These are phyloP conservation scores for Lanmaoa rubissima DNA, from an alignment of 768 basidiomycete species.

Conservation along the genomic window DNA sequence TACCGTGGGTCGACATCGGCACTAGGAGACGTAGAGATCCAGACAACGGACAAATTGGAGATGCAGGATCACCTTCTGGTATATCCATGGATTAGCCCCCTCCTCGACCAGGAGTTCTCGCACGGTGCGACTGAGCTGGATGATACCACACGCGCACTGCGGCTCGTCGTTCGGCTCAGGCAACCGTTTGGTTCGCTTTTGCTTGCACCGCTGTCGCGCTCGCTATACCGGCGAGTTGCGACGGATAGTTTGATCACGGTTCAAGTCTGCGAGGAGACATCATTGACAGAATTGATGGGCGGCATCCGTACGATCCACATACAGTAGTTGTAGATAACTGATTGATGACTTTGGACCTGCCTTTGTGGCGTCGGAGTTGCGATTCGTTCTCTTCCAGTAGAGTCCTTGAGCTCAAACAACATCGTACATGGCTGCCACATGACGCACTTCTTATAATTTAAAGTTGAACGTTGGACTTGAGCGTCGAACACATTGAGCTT, in stretches of 20 bases:
- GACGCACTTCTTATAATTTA: no score
- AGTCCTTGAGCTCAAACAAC: no score
- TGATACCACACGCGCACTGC: background rate
- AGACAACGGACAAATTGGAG: background rate
- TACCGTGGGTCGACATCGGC: background rate
- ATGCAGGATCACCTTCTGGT: constrained; percentile 1
- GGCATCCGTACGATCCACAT: no score
- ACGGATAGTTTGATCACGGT: background rate
- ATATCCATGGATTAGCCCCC: constrained; percentile 4
- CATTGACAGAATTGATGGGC: background rate
- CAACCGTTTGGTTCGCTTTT: background rate
- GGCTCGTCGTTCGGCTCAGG: background rate
- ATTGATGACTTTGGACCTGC: no score
- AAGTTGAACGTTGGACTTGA: no score
- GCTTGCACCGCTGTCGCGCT: background rate
- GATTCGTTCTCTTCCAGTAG: no score
- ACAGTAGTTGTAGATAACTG: no score
- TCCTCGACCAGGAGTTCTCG: background rate
- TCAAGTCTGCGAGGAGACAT: background rate
- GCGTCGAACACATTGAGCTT: no score
- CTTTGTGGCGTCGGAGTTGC: no score
- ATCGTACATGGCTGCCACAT: no score
- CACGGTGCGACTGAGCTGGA: background rate
- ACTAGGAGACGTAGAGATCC: constrained; percentile 2
- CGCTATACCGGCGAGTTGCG: background rate